Evolutionary conservation across 768 basidiomycete species (phyloP).

Genomic region (Boletus sp.): DNA sequence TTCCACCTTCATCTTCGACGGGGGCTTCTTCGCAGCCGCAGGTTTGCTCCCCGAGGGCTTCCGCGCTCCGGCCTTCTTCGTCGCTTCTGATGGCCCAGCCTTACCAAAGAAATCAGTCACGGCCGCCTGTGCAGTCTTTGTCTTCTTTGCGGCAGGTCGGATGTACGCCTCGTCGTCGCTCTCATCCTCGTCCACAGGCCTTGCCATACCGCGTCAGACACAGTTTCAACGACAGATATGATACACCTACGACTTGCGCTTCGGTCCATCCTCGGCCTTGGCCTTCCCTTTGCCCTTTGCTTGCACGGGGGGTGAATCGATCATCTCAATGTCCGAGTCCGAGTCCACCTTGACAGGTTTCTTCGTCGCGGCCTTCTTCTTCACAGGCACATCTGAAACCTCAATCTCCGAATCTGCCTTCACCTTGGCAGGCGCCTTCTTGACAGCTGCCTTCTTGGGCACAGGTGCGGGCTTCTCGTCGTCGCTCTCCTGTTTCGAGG

Average conservation of each 20-base stretch:
- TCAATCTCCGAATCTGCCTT: conserved; percentile 43
- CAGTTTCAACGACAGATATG: background rate
- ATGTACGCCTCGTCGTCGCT: conserved; percentile 43
- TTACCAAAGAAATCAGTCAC: conserved; percentile 66
- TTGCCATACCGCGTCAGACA: conserved; percentile 19
- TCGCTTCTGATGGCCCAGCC: conserved; percentile 32
- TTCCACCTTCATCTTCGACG: conserved; percentile 38
- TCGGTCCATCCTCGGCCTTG: conserved; percentile 38
- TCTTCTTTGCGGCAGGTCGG: conserved; percentile 57
- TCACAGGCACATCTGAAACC: conserved; percentile 25
- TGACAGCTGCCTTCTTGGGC: conserved; percentile 32
- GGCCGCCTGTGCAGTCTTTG: conserved; percentile 38
- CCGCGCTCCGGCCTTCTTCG: conserved; percentile 41
- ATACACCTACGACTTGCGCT: conserved; percentile 65
- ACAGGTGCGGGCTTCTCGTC: conserved; percentile 31
- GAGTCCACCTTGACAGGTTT: conserved; percentile 32
- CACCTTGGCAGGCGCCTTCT: conserved; percentile 32
- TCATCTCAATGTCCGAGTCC: conserved; percentile 40
- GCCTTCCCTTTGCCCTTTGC: conserved; percentile 47
- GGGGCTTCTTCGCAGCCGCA: conserved; percentile 53
- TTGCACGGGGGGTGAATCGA: conserved; percentile 20
- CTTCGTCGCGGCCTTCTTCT: conserved; percentile 20
- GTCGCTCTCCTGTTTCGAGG: conserved; percentile 47
- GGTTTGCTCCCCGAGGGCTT: conserved; percentile 61
- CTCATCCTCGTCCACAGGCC: conserved; percentile 34